A percentile compares a stretch with the other conserved stretches of the same genome.
Conservation (phyloP, 345 rosid species). For the Barbarea vulgaris region DNA sequence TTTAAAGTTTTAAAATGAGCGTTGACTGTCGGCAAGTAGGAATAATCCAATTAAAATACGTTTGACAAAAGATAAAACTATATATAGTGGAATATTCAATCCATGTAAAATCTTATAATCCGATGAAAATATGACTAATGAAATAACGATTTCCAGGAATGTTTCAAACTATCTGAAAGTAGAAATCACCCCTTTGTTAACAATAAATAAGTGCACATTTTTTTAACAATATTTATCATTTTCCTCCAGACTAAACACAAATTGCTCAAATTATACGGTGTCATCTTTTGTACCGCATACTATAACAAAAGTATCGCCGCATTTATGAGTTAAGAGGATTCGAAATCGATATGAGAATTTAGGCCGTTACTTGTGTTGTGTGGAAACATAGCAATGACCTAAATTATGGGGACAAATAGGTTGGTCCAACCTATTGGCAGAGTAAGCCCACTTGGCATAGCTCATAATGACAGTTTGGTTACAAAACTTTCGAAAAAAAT, state of each 20-base stretch:
- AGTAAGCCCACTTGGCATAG: slow-evolving; percentile 3
- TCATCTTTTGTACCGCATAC: no score
- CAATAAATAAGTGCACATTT: neutral
- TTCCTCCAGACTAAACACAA: neutral
- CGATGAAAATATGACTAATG: neutral
- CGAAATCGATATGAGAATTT: neutral
- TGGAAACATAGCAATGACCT: neutral
- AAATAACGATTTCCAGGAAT: neutral
- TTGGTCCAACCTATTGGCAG: neutral
- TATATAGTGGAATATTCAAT: neutral
- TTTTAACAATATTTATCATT: neutral
- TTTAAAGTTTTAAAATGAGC: neutral
- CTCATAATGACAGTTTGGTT: neutral
- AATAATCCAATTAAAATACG: neutral
- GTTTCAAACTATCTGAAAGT: neutral
- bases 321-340: neutral
- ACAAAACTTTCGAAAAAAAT: neutral
- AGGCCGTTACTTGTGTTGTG: neutral
- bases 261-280: neutral
- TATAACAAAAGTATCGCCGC: no score
- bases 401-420: slow-evolving; percentile 16
- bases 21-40: slow-evolving; percentile 8
- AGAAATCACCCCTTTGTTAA: neutral
- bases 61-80: neutral
- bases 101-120: neutral